These are phyloP conservation scores for Phalaenopsis equestris DNA, from an alignment of 106 monocot species.

Conservation along the genomic window DNA sequence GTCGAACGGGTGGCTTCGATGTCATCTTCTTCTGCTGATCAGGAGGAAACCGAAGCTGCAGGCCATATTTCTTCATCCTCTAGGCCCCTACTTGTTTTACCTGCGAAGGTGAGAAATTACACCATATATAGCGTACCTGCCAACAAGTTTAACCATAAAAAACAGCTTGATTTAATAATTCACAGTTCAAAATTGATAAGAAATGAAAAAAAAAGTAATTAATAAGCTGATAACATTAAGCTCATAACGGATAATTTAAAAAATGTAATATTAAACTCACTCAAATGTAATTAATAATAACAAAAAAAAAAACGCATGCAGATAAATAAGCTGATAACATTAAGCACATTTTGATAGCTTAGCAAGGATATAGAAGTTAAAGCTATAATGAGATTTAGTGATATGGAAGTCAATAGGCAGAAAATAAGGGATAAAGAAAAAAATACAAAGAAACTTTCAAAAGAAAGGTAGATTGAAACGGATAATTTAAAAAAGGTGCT, in stretches of 20 bases:
- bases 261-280: too few relatives aligned
- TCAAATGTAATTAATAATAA: too few relatives aligned
- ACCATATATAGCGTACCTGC: background rate
- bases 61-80: slow-evolving; percentile 52
- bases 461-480: too few relatives aligned
- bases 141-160: background rate
- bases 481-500: too few relatives aligned
- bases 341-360: too few relatives aligned
- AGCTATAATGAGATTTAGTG: too few relatives aligned
- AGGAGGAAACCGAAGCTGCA: slow-evolving; percentile 34
- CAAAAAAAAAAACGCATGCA: too few relatives aligned
- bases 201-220: background rate
- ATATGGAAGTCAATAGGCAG: too few relatives aligned
- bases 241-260: background rate
- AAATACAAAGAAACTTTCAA: too few relatives aligned
- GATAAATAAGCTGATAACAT: too few relatives aligned
- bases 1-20: slow-evolving; percentile 15
- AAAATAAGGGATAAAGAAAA: too few relatives aligned
- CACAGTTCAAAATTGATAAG: background rate
- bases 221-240: background rate
- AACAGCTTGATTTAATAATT: background rate
- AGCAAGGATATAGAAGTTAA: too few relatives aligned
- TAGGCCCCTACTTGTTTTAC: background rate
- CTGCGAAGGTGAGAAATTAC: background rate
- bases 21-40: slow-evolving; percentile 18